Base-by-base conservation (phyloP, 75 land plant species). In the Chamaecyparis obtusa region DNA sequence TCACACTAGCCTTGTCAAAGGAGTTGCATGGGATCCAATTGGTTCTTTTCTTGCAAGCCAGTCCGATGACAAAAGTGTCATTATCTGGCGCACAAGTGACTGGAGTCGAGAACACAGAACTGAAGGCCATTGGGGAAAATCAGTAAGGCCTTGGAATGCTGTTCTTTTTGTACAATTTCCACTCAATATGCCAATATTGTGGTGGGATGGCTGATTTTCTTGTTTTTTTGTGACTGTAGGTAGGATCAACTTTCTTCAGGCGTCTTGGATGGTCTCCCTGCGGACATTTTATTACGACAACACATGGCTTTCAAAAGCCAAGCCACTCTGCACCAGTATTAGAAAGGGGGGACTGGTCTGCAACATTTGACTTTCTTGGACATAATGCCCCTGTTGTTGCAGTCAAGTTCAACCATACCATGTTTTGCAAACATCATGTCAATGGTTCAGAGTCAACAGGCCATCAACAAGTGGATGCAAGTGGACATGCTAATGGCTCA, bases 231-330 rank as follows among this genome's bases (percentile, higher is more conserved):
- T 87, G 21, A 60, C 33, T 87, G 67, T 95, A 98, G 99, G 92
- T 98, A 43, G 99, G 99, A 15, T 96, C 97, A 35, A 98, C 99
- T 43, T 98, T 98, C 87, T 96, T 96, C 72, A 94, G 99, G 86
- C 95, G 99, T 46, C 95, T 98, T 87, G 96, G 94, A 14, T 98
- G 99, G 99, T 98, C 99, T n/a, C 99, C 99, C 57, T 98, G 99
- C 91, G 99, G 99, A 75, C 99, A 98, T 92, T 98, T 96, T 87
- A 95, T 96, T 51, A 95, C 97, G 13, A 98, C 99, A 5, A 98
- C 99, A 83, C 97, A 98, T 90, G 99, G 99, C 21, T 98, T 93
- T 85, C 99, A 98, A 46, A 96, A 96, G 89, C 99, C 99, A 0
- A 92, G 94, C 56, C 99, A 98, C 84, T 96, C 99, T 87, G 99